phyloP scores from a whole-genome alignment of 2,329 filamentous ascomycete genomes.

The Lachnellula subtilissima region DNA sequence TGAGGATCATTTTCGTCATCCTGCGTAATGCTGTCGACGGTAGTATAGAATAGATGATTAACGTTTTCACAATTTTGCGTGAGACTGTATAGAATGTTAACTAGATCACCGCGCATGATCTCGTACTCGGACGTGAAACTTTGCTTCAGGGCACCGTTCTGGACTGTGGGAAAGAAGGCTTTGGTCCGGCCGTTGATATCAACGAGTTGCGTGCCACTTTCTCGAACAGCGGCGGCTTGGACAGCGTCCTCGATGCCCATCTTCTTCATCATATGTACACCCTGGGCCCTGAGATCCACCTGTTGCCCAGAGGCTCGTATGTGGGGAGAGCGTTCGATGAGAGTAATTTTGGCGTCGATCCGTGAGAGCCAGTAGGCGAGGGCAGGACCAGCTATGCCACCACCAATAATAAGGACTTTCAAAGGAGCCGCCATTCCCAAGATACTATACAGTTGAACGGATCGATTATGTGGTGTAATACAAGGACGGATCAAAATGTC shows the following conservation, averaged over 20 bases:
- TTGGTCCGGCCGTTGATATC: conserved; percentile 32
- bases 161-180: conserved; percentile 37
- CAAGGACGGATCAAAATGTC: too few relatives aligned
- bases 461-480: too few relatives aligned
- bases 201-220: conserved; percentile 42
- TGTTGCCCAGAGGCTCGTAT: conserved; percentile 46
- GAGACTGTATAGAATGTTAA: conserved; percentile 35
- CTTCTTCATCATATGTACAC: conserved; percentile 43
- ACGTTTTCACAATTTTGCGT: conserved; percentile 24
- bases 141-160: conserved; percentile 18
- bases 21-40: conserved; percentile 22
- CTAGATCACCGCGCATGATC: conserved; percentile 40
- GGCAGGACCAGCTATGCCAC: conserved; percentile 35
- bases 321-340: conserved; percentile 37
- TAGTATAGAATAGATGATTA: conserved; percentile 30
- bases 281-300: conserved; percentile 48
- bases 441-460: too few relatives aligned
- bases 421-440: conserved; percentile 10
- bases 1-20: neutral
- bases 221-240: conserved; percentile 36
- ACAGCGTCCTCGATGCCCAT: conserved; percentile 47
- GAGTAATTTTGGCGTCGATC: conserved; percentile 33
- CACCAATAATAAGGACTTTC: conserved; percentile 34
- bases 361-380: conserved; percentile 48
- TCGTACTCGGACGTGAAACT: conserved; percentile 40